Percentiles rank a stretch among this genome's conserved stretches.
Evolutionary conservation across 2,329 filamentous ascomycete genomes (phyloP).

Genomic region (Cytospora piceicola): DNA sequence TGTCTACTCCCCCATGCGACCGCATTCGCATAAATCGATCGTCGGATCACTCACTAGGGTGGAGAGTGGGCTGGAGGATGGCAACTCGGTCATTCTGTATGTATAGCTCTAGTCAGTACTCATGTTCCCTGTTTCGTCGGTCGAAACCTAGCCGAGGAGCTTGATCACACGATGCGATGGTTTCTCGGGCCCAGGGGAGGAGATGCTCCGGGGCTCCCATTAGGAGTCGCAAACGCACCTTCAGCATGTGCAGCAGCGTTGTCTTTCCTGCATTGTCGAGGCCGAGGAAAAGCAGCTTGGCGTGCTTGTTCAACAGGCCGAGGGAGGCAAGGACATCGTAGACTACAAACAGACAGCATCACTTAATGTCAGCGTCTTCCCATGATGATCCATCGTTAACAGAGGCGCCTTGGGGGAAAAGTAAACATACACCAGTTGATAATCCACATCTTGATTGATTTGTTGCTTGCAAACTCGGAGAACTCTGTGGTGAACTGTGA

Average conservation of each 20-base stretch:
- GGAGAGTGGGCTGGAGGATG: conserved; percentile 85
- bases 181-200: not conserved
- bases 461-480: conserved; percentile 7
- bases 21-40: not conserved
- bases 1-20: not conserved
- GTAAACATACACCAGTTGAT: conserved; percentile 85
- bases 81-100: conserved; percentile 86
- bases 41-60: conserved; percentile 70
- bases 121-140: not conserved
- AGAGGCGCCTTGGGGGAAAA: conserved; percentile 32
- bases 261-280: conserved; percentile 96
- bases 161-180: not conserved
- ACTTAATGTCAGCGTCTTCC: conserved; percentile 38
- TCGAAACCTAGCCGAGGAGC: not conserved
- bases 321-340: conserved; percentile 88
- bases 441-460: conserved; percentile 75
- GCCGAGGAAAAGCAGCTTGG: conserved; percentile 90
- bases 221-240: conserved; percentile 60
- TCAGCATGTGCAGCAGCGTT: conserved; percentile 91
- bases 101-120: conserved; percentile 27
- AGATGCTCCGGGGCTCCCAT: not conserved
- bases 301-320: conserved; percentile 92
- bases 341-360: conserved; percentile 56
- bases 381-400: not conserved
- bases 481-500: not conserved